Evolutionary conservation across 2,329 filamentous ascomycete genomes (phyloP).

Genomic region (Pseudogymnoascus pannorum): DNA sequence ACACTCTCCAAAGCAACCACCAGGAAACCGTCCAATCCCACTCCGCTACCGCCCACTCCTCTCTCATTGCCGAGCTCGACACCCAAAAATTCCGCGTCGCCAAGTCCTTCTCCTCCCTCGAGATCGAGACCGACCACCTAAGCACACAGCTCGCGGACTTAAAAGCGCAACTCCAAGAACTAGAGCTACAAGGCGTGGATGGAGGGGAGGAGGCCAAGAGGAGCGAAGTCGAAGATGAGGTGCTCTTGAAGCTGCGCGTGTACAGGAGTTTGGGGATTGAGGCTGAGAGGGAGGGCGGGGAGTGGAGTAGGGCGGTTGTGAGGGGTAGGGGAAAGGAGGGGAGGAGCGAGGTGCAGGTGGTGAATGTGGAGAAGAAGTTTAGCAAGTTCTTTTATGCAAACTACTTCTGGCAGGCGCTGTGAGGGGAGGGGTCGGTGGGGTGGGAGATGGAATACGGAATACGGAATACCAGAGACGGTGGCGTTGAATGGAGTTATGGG

Average conservation of each 20-base stretch:
- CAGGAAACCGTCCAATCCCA: conserved; percentile 67
- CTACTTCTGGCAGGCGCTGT: conserved; percentile 90
- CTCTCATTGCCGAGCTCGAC: conserved; percentile 77
- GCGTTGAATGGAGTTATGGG: not conserved
- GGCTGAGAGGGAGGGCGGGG: conserved; percentile 66
- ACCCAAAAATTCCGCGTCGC: conserved; percentile 90
- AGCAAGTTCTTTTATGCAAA: conserved; percentile 89
- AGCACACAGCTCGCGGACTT: conserved; percentile 70
- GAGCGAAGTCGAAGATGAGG: conserved; percentile 54
- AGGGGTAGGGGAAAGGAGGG: conserved; percentile 79
- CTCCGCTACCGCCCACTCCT: conserved; percentile 72
- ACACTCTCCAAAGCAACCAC: conserved; percentile 68
- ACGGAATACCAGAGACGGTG: not conserved
- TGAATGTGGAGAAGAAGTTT: conserved; percentile 90
- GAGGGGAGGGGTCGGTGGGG: conserved; percentile 23
- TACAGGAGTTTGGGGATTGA: conserved; percentile 90
- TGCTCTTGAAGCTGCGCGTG: conserved; percentile 73
- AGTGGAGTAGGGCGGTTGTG: conserved; percentile 79
- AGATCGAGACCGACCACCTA: conserved; percentile 92
- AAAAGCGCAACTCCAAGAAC: conserved; percentile 65
- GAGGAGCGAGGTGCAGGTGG: conserved; percentile 83
- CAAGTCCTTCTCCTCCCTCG: conserved; percentile 82
- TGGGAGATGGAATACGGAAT: not conserved
- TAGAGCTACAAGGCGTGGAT: conserved; percentile 83
- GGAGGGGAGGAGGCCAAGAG: conserved; percentile 41